These are phyloP conservation scores for Xanthoparmelia taractica DNA, from an alignment of 495 filamentous ascomycete species.

Conservation along the genomic window DNA sequence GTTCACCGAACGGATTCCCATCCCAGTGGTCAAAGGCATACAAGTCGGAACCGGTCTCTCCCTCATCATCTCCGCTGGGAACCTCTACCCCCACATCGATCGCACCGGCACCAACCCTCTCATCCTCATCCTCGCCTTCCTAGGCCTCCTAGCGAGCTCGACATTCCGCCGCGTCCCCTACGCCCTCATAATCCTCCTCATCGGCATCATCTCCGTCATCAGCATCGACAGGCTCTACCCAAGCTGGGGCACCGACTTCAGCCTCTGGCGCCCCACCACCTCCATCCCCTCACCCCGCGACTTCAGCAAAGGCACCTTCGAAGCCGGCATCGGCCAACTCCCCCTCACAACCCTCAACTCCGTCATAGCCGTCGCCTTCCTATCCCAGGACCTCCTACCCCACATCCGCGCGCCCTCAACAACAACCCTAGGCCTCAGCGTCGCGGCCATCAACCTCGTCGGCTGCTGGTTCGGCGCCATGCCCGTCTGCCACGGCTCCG, in stretches of 20 bases:
- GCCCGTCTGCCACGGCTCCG: constrained; percentile 92
- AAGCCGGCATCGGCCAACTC: constrained; percentile 70
- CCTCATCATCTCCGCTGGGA: constrained; percentile 59
- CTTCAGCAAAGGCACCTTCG: constrained; percentile 44
- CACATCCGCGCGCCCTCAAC: constrained; percentile 55
- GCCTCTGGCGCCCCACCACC: constrained; percentile 45
- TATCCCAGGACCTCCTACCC: constrained; percentile 68
- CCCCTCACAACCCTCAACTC: constrained; percentile 89
- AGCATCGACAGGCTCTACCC: constrained; percentile 21
- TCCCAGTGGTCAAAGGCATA: constrained; percentile 86
- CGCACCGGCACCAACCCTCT: constrained; percentile 1
- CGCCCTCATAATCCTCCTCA: constrained; percentile 59
- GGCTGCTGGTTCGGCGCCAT: constrained; percentile 90
- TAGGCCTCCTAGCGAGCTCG: constrained; percentile 57
- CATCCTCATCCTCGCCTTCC: constrained; percentile 40
- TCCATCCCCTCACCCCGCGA: constrained; percentile 39
- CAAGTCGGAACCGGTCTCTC: constrained; percentile 84
- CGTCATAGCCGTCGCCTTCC: constrained; percentile 70
- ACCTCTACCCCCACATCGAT: constrained; percentile 6
- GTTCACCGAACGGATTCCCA: constrained; percentile 64
- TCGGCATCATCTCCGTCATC: constrained; percentile 54
- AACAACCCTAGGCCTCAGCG: constrained; percentile 69
- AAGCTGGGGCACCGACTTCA: constrained; percentile 13
- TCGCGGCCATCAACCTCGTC: constrained; percentile 72
- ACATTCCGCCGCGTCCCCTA: constrained; percentile 58